Evolutionary conservation across 1,284 basidiomycete species (phyloP), one percentile per base, ranked within the genome.

Genomic region (Heterobasidion irregulare): DNA sequence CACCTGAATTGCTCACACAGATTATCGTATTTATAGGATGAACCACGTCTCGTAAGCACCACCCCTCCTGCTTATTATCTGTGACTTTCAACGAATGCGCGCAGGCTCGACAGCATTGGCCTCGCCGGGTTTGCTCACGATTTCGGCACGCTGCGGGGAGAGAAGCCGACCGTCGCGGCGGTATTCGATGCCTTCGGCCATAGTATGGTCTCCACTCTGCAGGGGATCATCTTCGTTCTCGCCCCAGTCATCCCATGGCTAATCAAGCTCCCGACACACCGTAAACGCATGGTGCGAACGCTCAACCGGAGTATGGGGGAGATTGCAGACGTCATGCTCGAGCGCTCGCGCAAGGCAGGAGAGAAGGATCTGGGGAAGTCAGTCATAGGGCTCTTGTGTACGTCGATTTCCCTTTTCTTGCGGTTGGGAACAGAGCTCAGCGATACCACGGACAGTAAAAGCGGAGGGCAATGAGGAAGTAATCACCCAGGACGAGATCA

Each of bases 101-200:
- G 9, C 56, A 82, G 80, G 0, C 71, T 83, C 7, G 81, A 84
- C 63, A 76, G 75, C 2, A 73, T 84, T 53, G 82, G 83, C 1
- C 79, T 83, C 50, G 78, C 79, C 0, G 74, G 75, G 0, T 76
- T 85, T 60, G 75, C 76, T 0, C 79, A 83, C 62, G 73, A 83
- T 59, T 84, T 84, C 60, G 73, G 74, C 4, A 68, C 78, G 0
- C 67, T 84, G 18, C 72, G 77, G 6, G 80, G 79, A 7, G 70
- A 77, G 60, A 60, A 64, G 2, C 70, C 75, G 2, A 57, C 70
- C 2, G 74, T 83, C 5, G 70, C 74, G 0, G 70, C 64, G 2
- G 44, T 83, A 26, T 49, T 49, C 32, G 47, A 49, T 15, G 32
- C 47, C 9, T 32, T 49, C 47, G 16, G 13, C 47, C 12, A 49